Percentiles rank a stretch among this genome's conserved stretches.
Evolutionary conservation across 805 yeast species (phyloP).

Genomic region (Yamadazyma takamatsuzukensis): DNA sequence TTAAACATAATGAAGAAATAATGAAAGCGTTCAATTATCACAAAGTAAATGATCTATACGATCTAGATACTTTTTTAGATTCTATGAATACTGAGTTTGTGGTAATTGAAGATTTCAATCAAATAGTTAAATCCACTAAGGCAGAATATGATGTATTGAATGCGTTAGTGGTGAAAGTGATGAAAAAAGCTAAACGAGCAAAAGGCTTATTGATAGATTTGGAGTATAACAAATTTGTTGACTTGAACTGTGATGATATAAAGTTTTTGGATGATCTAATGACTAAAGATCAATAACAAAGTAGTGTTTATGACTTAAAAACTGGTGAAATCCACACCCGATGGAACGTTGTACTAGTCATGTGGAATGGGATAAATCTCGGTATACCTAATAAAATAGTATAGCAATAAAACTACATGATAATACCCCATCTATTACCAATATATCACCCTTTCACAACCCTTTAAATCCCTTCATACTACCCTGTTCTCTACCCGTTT

Average conservation of each 20-base stretch:
- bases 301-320: no score
- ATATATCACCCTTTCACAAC: no score
- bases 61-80: conserved; percentile 3
- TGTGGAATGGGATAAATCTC: no score
- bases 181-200: conserved; percentile 8
- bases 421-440: no score
- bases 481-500: no score
- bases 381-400: no score
- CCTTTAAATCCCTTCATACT: no score
- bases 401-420: no score
- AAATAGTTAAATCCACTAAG: conserved; percentile 7
- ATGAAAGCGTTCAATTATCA: conserved; percentile 13
- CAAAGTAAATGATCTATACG: conserved; percentile 6
- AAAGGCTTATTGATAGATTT: conserved; percentile 6
- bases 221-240: conserved; percentile 5
- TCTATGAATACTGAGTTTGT: conserved; percentile 1
- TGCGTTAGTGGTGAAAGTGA: conserved; percentile 7
- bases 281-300: no score
- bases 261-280: no score
- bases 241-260: conserved; percentile 6
- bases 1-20: conserved; percentile 3
- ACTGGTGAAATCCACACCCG: no score
- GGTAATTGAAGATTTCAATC: conserved; percentile 11
- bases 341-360: no score
- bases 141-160: conserved; percentile 8